Percentiles rank a stretch among this genome's conserved stretches.
These are phyloP conservation scores for Rhizopogon sp. DNA, from an alignment of 768 basidiomycete genomes.

Conservation along the genomic window DNA sequence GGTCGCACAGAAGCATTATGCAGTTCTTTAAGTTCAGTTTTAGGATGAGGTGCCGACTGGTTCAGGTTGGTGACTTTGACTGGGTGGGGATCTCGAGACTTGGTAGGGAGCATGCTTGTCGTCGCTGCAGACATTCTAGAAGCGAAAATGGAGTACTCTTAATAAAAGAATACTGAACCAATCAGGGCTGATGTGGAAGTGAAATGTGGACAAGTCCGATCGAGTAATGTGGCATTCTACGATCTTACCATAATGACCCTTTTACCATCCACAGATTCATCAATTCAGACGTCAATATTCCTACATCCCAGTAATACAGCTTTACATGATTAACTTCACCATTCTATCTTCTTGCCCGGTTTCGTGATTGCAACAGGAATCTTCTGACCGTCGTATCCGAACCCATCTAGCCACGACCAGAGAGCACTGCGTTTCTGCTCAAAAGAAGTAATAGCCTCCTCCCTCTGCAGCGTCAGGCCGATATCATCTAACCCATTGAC, in stretches of 20 bases:
- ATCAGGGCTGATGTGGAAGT: too few species aligned
- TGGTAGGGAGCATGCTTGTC: slow-evolving; percentile 9
- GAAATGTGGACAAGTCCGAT: too few species aligned
- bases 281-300: not conserved
- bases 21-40: slow-evolving; percentile 12
- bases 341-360: slow-evolving; percentile 56
- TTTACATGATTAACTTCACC: slow-evolving; percentile 38
- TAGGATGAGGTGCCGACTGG: slow-evolving; percentile 6
- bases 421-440: slow-evolving; percentile 69
- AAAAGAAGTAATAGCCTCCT: slow-evolving; percentile 65
- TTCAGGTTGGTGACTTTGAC: slow-evolving; percentile 9
- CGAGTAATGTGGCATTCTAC: too few species aligned
- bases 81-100: slow-evolving; percentile 8
- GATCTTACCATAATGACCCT: too few species aligned
- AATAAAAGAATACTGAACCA: not conserved
- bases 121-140: slow-evolving; percentile 6
- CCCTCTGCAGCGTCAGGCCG: slow-evolving; percentile 85
- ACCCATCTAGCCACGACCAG: slow-evolving; percentile 98
- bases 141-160: not conserved
- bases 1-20: slow-evolving; percentile 11
- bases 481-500: slow-evolving; percentile 97
- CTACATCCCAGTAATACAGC: not conserved
- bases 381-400: slow-evolving; percentile 80
- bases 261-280: not conserved
- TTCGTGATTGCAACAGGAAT: slow-evolving; percentile 50